These are phyloP conservation scores for Pythium sp. DNA, from an alignment of 352 stramenopile species.

Conservation along the genomic window DNA sequence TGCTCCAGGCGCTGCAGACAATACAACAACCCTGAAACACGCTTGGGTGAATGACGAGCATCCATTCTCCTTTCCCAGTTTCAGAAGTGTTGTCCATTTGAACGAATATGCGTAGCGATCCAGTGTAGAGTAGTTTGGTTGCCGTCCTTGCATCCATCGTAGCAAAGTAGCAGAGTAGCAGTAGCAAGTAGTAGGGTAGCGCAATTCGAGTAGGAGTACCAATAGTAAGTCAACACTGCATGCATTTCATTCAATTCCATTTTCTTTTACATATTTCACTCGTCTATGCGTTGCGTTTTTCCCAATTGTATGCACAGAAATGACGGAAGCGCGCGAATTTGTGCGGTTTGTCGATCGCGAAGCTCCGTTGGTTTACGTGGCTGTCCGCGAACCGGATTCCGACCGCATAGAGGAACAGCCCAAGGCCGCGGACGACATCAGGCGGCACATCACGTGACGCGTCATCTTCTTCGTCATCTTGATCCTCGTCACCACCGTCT, in stretches of 20 bases:
- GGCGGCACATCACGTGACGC: background rate
- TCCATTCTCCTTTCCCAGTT: background rate
- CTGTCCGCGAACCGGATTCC: constrained; percentile 41
- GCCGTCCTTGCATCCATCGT: background rate
- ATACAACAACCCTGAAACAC: constrained; percentile 17
- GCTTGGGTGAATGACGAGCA: background rate
- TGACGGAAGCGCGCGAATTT: constrained; percentile 63
- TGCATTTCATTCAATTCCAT: constrained; percentile 4
- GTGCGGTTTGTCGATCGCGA: constrained; percentile 45
- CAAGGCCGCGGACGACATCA: constrained; percentile 44
- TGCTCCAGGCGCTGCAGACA: constrained; percentile 55
- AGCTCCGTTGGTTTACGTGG: constrained; percentile 22
- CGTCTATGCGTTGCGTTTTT: background rate
- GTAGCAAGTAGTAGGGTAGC: constrained; percentile 6
- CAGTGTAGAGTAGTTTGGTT: constrained; percentile 18
- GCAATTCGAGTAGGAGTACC: constrained; percentile 1
- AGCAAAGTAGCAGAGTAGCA: constrained; percentile 12
- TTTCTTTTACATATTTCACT: background rate
- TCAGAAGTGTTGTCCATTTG: constrained; percentile 13
- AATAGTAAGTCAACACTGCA: background rate
- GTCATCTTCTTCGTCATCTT: background rate
- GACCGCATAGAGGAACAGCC: constrained; percentile 52
- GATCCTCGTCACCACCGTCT: background rate
- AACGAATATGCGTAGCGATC: constrained; percentile 12
- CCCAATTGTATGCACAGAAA: constrained; percentile 57